A percentile compares a stretch with the other conserved stretches of the same genome.
phyloP scores from a whole-genome alignment of 1,284 basidiomycete genomes.

The Entoloma clypeatum region DNA sequence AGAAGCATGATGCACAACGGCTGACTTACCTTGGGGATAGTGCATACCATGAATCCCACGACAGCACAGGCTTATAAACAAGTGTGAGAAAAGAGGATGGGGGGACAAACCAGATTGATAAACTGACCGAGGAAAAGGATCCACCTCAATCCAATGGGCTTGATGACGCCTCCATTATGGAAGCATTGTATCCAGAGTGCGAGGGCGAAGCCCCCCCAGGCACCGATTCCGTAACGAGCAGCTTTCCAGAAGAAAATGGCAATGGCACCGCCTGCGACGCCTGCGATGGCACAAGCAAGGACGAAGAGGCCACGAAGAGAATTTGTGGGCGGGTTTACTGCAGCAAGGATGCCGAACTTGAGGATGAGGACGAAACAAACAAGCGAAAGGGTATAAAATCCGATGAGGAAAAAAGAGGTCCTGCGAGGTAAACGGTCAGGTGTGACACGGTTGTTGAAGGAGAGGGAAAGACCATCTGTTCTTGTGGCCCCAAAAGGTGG shows the following conservation, averaged over 20 bases:
- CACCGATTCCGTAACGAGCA: constrained; percentile 81
- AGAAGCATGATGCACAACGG: constrained; percentile 3
- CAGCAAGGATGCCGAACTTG: constrained; percentile 81
- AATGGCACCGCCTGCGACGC: constrained; percentile 78
- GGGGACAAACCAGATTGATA: constrained; percentile 17
- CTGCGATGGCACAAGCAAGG: constrained; percentile 75
- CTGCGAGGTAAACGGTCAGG: constrained; percentile 35
- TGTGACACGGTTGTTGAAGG: constrained; percentile 15
- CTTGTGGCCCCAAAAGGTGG: constrained; percentile 89
- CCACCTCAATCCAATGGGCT: constrained; percentile 76
- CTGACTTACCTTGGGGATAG: constrained; percentile 51
- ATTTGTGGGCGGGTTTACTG: constrained; percentile 74
- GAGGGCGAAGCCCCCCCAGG: constrained; percentile 85
- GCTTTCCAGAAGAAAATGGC: constrained; percentile 90
- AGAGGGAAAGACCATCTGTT: constrained; percentile 70
- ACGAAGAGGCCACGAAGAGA: constrained; percentile 89
- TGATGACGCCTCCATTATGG: constrained; percentile 77
- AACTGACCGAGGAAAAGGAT: constrained; percentile 80
- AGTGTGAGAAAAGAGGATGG: constrained; percentile 15
- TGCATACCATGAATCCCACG: constrained; percentile 57
- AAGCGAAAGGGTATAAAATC: constrained; percentile 85
- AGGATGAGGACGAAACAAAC: constrained; percentile 87
- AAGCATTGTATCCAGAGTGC: constrained; percentile 88
- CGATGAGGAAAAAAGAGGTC: constrained; percentile 91
- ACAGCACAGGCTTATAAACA: constrained; percentile 46